Evolutionary conservation across 768 basidiomycete genomes (phyloP), one percentile per base, ranked within the genome.

Genomic region (Xerocomellus amylosporus): DNA sequence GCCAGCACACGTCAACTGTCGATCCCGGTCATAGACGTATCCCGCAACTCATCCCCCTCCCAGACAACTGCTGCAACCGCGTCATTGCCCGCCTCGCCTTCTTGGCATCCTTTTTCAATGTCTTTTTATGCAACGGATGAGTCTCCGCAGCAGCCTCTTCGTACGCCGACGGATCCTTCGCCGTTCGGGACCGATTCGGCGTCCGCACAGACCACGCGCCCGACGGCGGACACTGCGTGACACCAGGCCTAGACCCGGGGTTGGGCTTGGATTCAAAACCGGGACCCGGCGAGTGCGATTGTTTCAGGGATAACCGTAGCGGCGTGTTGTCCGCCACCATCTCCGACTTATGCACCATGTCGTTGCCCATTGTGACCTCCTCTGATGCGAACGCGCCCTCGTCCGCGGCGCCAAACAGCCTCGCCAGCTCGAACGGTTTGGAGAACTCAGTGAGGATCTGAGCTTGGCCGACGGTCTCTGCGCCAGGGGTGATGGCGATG

Each of bases 391-490:
- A 90, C 8, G 90, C 91, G 19, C 86, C 88, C 12, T 83, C 84
- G 64, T 93, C 93, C 0, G 89, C 86, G 38, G 79, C 81, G 6
- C 86, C 85, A 59, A 96, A 94, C 5, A 98, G 71, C 0, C 87
- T 94, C 12, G 82, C 90, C 3, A 89, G 70, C 56, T 87, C 83
- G 64, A 98, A 97, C 4, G 93, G 88, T 54, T 86, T 83, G 12
- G 86, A 84, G 24, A 92, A 82, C 41, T 76, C 72, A 2, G 73
- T 75, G 4, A 97, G 67, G 45, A 97, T 90, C 61, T 91, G 84
- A 0, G 90, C 86, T 60, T 91, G 85, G 8, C 90, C 90, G 33
- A 90, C 86, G 52, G 79, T 82, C 64, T 93, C 91, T 14, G 87
- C 90, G 22, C 88, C 90, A 8, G 85, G 83, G 0, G 86, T 84